Base-by-base conservation (phyloP, 2,329 filamentous ascomycete genomes). In the Apiospora arundinis region DNA sequence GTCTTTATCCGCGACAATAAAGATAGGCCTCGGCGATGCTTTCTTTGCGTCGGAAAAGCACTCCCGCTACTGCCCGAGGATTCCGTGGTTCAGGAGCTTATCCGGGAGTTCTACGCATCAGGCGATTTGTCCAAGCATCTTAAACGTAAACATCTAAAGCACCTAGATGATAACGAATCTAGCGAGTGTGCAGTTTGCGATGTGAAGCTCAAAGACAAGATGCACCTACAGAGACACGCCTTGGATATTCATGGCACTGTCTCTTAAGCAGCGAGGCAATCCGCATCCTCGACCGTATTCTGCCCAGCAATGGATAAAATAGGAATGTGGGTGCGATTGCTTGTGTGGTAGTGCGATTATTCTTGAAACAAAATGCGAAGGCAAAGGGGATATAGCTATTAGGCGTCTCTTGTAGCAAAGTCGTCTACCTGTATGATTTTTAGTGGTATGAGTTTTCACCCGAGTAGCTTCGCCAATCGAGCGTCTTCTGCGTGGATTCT, bases 101-200 rank as follows among this genome's bases (percentile, higher is more conserved):
- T 37, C n/a, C 46, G 18, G 21, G 65, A 70, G 44, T 70, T 70
- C 45, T 70, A 70, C 25, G 56, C 56, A 21, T 40, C 46, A 12
- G 60, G 69, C 60, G 63, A 70, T 67, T 25, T 70, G 28, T 67
- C n/a, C 11, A 70, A 70, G 60, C 60, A 70, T 52, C 32, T 67
- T 23, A n/a, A 16, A 45, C 60, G 45, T 25, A 70, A 45, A 44
- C 46, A 70, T 37, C 68, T 70, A 23, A 40, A 11, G 32, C 48
- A 67, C 5, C 32, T 70, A 21, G 16, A 48, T 7, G 37, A 45
- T 7, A 12, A 45, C 37, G 44, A 67, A 32, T 46, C 23, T 11
- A 70, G 37, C 8, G 11, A 48, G 18, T 70, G 65, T 49, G 14
- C 14, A 45, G 44, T 37, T 18, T 70, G 46, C 56, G 7, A 42